Base-by-base conservation (phyloP, 202 grass and related monocot species). In the Brachypodium distachyon region DNA sequence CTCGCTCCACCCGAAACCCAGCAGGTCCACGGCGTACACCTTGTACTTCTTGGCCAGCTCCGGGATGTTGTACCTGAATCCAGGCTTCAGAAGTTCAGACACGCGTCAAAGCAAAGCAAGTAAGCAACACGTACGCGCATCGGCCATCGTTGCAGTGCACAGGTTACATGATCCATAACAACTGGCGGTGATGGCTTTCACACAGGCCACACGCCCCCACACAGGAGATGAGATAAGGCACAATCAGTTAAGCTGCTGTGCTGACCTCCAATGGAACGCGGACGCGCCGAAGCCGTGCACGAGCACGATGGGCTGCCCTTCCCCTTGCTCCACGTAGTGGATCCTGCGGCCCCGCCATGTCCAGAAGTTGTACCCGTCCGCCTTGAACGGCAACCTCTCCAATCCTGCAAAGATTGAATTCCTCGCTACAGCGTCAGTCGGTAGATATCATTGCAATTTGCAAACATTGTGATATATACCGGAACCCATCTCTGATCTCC, bases 1-100 rank as follows among this genome's bases (percentile, higher is more conserved):
- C 73, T 97, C 95, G 58, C 91, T 98, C 95, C 87, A 98, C 3
- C 95, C 95, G 71, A 98, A 98, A 8, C 95, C 95, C 55, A 98
- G 89, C 82, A 98, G 85, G 77, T 98, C 95, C 7, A 98, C 50
- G 46, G 91, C 95, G 80, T 92, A 98, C 25, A 98, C 95, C 91
- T 92, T 98, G 77, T 98, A 90, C 64, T 65, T 98, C 82, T 94
- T 94, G 26, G 95, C 87, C 80, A 98, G 84, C 79, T 90, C 95
- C 10, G 91, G 95, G 77, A 98, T 92, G 34, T 98, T 98, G 79
- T 98, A 98, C 74, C 94, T 94, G 78, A 72, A 18, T 5, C 40
- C 6, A 67, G 64, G n/a, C n/a, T 27, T 1, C 63, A 44, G 7
- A 28, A 2, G 64, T 46, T 69, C 65, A 48, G 65, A 69, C 16